phyloP scores from a whole-genome alignment of 257 asterid species.

The Echium plantagineum region DNA sequence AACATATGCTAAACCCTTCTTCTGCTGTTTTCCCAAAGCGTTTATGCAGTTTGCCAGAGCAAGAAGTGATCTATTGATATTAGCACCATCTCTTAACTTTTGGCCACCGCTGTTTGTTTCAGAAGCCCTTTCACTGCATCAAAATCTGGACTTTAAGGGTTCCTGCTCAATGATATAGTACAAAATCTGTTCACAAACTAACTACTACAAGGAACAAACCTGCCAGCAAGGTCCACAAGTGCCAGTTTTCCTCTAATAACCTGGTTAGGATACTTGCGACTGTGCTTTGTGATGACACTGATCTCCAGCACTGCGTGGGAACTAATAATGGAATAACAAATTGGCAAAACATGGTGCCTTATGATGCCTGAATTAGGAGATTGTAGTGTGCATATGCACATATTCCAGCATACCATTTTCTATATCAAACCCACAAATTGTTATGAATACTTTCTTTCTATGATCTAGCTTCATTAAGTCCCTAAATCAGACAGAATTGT shows the following conservation, averaged over 20 bases:
- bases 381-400: neutral
- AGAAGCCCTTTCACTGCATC: slow-evolving; percentile 87
- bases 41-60: slow-evolving; percentile 97
- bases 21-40: slow-evolving; percentile 90
- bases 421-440: no score
- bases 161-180: slow-evolving; percentile 10
- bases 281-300: slow-evolving; percentile 57
- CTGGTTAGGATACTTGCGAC: slow-evolving; percentile 59
- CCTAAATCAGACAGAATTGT: neutral
- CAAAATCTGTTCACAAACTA: slow-evolving; percentile 10
- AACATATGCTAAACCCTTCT: slow-evolving; percentile 95
- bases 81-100: slow-evolving; percentile 96
- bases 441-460: no score
- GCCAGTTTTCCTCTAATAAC: slow-evolving; percentile 82
- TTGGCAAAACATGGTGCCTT: neutral
- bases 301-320: slow-evolving; percentile 97
- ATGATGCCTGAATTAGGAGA: neutral
- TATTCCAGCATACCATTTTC: neutral
- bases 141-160: slow-evolving; percentile 9
- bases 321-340: slow-evolving; percentile 26
- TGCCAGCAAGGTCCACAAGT: slow-evolving; percentile 98
- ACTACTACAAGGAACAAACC: slow-evolving; percentile 31
- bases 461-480: no score
- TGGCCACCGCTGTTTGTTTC: slow-evolving; percentile 91
- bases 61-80: slow-evolving; percentile 84